phyloP scores from a whole-genome alignment of 108 stramenopile species.

The Skeletonema costatum region DNA sequence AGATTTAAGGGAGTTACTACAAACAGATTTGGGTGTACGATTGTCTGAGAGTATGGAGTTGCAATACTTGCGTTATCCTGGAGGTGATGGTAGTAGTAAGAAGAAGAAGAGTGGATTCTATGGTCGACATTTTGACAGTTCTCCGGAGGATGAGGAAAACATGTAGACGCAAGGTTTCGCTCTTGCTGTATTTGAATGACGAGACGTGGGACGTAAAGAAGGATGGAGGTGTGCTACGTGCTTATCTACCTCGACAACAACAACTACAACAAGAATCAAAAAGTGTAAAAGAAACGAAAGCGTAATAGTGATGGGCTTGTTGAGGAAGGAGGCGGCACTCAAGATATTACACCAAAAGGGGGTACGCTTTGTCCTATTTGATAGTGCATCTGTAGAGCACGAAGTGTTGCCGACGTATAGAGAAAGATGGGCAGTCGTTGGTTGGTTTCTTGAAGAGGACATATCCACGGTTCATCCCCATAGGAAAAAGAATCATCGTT shows the following conservation, averaged over 20 bases:
- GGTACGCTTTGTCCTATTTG: constrained; percentile 29
- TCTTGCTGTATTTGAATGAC: constrained; percentile 22
- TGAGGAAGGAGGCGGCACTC: background rate
- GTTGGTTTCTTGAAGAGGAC: constrained; percentile 15
- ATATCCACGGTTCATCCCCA: background rate
- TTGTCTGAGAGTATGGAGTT: constrained; percentile 23
- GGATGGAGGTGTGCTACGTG: constrained; percentile 23
- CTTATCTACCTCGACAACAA: constrained; percentile 4
- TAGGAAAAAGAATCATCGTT: background rate
- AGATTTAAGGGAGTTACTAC: constrained; percentile 7
- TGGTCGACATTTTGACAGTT: constrained; percentile 23
- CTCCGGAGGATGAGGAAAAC: constrained; percentile 5
- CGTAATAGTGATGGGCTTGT: background rate
- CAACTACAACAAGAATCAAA: background rate
- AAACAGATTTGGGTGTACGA: background rate
- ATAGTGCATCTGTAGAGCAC: constrained; percentile 21
- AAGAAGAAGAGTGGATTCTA: constrained; percentile 11
- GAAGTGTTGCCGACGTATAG: constrained; percentile 21
- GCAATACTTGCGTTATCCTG: constrained; percentile 29
- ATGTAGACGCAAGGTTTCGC: constrained; percentile 11
- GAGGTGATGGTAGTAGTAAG: background rate
- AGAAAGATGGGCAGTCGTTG: constrained; percentile 29
- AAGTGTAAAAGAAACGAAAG: background rate
- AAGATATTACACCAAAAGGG: constrained; percentile 17
- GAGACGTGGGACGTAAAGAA: background rate